phyloP scores from a whole-genome alignment of 2,329 filamentous ascomycete genomes.

The Blastomyces emzantsi region DNA sequence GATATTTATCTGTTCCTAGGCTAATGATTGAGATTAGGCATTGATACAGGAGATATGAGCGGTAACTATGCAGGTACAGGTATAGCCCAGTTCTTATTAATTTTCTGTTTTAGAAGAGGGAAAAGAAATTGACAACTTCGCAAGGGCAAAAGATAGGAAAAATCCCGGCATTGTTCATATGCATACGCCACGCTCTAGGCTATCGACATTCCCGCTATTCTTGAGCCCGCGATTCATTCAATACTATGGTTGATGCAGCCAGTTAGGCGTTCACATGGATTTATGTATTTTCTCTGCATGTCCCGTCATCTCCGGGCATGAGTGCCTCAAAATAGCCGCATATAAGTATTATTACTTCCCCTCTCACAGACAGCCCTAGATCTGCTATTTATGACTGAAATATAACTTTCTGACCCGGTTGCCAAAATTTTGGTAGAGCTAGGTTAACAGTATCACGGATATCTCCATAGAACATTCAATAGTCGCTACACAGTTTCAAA shows the following conservation, averaged over 20 bases:
- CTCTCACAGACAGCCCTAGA: not conserved
- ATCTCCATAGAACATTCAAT: no score
- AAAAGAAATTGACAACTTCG: no score
- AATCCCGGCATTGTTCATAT: not conserved
- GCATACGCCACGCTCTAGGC: not conserved
- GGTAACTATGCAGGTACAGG: not conserved
- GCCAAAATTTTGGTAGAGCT: not conserved
- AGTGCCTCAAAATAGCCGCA: no score
- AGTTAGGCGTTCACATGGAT: no score
- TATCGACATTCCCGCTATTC: no score
- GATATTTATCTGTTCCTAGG: not conserved
- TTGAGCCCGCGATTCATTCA: no score
- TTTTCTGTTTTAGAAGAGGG: not conserved
- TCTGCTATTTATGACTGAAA: not conserved
- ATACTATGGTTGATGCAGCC: no score
- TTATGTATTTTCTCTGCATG: no score
- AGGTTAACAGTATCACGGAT: not conserved
- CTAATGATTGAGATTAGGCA: not conserved
- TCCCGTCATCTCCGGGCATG: no score
- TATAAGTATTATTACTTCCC: not conserved
- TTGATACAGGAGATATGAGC: not conserved
- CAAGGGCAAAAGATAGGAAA: no score
- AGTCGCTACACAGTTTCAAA: no score
- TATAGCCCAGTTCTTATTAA: not conserved
- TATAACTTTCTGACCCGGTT: not conserved